phyloP scores from a whole-genome alignment of 2,329 filamentous ascomycete species.

The Epichloe baconii region DNA sequence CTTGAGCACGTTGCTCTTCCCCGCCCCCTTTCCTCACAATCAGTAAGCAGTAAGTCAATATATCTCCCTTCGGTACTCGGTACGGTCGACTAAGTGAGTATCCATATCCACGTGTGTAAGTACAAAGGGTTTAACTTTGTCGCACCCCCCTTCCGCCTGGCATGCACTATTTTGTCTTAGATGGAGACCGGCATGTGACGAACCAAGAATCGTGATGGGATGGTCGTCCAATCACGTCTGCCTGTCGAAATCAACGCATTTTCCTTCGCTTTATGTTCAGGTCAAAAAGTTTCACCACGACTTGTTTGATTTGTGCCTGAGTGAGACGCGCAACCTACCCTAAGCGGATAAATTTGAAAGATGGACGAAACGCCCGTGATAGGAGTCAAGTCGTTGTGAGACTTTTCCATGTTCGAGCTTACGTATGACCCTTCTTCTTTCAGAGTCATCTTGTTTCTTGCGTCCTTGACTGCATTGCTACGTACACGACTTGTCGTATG shows the following conservation, averaged over 20 bases:
- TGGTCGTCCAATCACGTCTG: background rate
- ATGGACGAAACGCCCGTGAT: no score
- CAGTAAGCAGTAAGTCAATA: background rate
- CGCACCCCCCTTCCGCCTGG: background rate
- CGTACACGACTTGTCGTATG: no score
- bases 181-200: slow-evolving; percentile 1
- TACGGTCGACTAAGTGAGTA: background rate
- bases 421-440: background rate
- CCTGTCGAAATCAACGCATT: background rate
- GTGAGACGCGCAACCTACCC: no score
- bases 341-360: no score
- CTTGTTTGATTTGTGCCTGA: no score
- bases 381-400: background rate
- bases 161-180: background rate
- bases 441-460: no score
- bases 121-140: background rate
- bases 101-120: background rate
- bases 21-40: background rate
- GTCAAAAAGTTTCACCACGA: background rate
- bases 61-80: background rate
- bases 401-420: no score
- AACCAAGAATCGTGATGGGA: background rate
- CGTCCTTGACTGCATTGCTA: no score
- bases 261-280: background rate
- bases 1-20: background rate